Evolutionary conservation across 2,329 filamentous ascomycete genomes (phyloP).

Genomic region (Trichoderma harzianum): DNA sequence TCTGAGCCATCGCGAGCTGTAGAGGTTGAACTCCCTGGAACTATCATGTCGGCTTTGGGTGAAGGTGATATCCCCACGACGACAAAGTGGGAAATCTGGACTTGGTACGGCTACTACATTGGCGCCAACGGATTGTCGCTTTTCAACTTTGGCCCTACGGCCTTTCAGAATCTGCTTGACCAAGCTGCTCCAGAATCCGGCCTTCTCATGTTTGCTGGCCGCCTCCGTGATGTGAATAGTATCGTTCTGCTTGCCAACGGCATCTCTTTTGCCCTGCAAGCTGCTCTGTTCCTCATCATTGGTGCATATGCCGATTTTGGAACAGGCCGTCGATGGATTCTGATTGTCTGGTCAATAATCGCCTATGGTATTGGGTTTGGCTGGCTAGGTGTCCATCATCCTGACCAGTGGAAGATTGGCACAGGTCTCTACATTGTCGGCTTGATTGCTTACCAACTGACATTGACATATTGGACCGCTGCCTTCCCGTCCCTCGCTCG

Average conservation of each 20-base stretch:
- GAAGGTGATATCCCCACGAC: conserved; percentile 16
- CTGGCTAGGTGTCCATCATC: conserved; percentile 62
- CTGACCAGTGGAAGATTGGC: conserved; percentile 57
- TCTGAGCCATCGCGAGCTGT: neutral
- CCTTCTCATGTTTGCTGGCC: conserved; percentile 54
- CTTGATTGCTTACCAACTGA: conserved; percentile 63
- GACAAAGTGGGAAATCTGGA: conserved; percentile 18
- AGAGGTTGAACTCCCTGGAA: conserved; percentile 12
- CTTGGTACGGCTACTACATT: conserved; percentile 20
- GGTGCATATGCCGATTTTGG: conserved; percentile 62
- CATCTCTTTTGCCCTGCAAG: conserved; percentile 65
- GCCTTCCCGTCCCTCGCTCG: conserved; percentile 45
- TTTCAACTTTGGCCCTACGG: conserved; percentile 21
- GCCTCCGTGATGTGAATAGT: conserved; percentile 57
- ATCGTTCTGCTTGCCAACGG: conserved; percentile 64
- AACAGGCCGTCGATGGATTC: conserved; percentile 55
- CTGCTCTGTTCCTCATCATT: conserved; percentile 51
- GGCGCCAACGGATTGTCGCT: conserved; percentile 19
- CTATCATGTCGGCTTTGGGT: conserved; percentile 8
- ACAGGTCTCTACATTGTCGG: conserved; percentile 64
- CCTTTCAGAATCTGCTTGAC: conserved; percentile 20
- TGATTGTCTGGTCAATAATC: conserved; percentile 58
- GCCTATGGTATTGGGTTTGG: conserved; percentile 63
- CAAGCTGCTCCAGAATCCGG: conserved; percentile 48
- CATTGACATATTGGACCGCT: conserved; percentile 66